Conservation (phyloP, 176 grass and related monocot species). For the Dactylis glomerata region DNA sequence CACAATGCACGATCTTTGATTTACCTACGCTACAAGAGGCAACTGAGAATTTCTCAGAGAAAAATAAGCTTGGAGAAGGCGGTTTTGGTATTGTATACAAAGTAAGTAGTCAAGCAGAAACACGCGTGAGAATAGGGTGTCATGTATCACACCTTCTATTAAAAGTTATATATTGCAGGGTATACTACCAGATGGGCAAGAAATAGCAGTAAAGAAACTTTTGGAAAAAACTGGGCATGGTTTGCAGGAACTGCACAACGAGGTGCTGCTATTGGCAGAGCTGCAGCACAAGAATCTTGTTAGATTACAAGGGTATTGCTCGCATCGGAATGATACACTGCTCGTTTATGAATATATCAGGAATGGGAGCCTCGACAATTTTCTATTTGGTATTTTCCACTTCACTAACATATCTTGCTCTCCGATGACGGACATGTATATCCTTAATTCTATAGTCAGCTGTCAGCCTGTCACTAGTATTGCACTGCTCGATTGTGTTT, state of each 20-base stretch:
- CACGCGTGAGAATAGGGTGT: neutral
- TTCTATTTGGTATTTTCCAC: conserved; percentile 52
- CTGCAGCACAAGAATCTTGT: conserved; percentile 65
- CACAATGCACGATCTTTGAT: conserved; percentile 45
- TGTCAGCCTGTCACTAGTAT: too few relatives aligned
- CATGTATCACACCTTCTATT: neutral
- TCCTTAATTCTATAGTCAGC: neutral
- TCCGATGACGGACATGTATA: neutral
- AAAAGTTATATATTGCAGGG: conserved; percentile 20
- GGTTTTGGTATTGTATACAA: conserved; percentile 50
- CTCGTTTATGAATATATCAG: conserved; percentile 60
- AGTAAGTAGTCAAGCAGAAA: neutral
- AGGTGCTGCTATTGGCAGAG: conserved; percentile 43
- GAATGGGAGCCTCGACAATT: conserved; percentile 50
- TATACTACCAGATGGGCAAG: conserved; percentile 36
- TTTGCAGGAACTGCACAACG: conserved; percentile 41
- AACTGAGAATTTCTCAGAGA: conserved; percentile 46
- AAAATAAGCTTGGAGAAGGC: conserved; percentile 43
- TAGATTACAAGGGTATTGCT: conserved; percentile 50
- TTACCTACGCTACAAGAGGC: conserved; percentile 31
- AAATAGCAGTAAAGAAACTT: conserved; percentile 59
- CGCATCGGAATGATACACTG: conserved; percentile 33
- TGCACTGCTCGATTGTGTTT: neutral
- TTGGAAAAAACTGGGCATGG: conserved; percentile 29
- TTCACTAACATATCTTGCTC: neutral